Percentiles rank a stretch among this genome's conserved stretches.
These are phyloP conservation scores for Rhizopus microsporus DNA, from an alignment of 371 early-diverging fungal genomes.

Conservation along the genomic window DNA sequence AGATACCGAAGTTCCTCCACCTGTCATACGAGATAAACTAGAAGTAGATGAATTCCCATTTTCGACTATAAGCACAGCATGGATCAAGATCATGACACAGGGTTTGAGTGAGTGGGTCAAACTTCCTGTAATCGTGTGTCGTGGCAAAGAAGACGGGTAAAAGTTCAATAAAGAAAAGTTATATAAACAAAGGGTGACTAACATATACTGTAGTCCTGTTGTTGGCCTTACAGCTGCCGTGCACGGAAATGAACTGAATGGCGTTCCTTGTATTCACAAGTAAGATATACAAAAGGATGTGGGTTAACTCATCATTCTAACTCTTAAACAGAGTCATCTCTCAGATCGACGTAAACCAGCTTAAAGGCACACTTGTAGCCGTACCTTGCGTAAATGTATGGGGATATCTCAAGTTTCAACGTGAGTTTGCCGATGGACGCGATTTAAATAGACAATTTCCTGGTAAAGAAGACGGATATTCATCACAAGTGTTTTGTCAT, in stretches of 20 bases:
- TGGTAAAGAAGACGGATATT: conserved; percentile 70
- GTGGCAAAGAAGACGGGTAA: conserved; percentile 62
- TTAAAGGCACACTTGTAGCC: conserved; percentile 86
- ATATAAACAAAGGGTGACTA: neutral
- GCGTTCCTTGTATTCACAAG: conserved; percentile 87
- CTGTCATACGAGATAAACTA: conserved; percentile 54
- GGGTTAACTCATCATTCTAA: neutral
- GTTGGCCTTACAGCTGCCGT: conserved; percentile 69
- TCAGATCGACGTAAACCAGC: conserved; percentile 69
- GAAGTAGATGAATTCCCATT: conserved; percentile 61
- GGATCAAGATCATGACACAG: conserved; percentile 73
- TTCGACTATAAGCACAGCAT: conserved; percentile 57
- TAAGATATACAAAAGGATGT: conserved; percentile 15
- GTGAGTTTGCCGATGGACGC: conserved; percentile 82
- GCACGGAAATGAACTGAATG: conserved; percentile 92
- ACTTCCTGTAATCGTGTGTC: conserved; percentile 66
- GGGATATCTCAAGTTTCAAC: conserved; percentile 77
- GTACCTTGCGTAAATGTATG: conserved; percentile 88
- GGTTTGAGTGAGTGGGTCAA: conserved; percentile 66
- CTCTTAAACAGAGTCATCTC: conserved; percentile 53
- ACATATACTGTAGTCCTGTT: conserved; percentile 24
- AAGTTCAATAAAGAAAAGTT: neutral
- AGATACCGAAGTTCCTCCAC: conserved; percentile 62
- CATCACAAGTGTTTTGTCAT: conserved; percentile 82
- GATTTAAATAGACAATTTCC: conserved; percentile 90